Base-by-base conservation (phyloP, 805 yeast genomes). In the Pichia membranifaciens region DNA sequence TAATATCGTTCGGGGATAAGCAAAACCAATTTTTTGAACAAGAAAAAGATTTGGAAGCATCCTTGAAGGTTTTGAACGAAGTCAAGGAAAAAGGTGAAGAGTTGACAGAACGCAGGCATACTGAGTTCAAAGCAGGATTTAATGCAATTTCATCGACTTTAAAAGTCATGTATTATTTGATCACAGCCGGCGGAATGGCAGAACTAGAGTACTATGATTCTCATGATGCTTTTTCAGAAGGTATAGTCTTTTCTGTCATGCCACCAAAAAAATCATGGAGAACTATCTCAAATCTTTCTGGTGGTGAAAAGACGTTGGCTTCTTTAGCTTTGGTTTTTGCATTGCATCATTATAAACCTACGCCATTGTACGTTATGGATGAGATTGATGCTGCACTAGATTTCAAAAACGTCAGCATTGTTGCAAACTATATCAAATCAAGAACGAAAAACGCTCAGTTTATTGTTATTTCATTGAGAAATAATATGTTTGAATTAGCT, bases 181-280 rank as follows among this genome's bases (percentile, higher is more conserved):
- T 93, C 51, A 93, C 99, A 1, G 89, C 91, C 95, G 99, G 99
- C 23, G 99, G 99, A 31, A 93, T 91, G 69, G 99, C 99, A 0
- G 99, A 93, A 64, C 73, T 93, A 32, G 99, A 93, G 64, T 74
- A 91, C 39, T 97, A 89, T 17, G 99, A 93, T 61, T 84, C 95
- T 51, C 75, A 91, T 61, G 98, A 93, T 66, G 99, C 99, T n/a
- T 93, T 93, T 59, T 81, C 96, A 1, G 99, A 93, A 67, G 99
- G 99, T 29, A 90, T 93, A 34, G 70, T 90, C 37, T 93, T 93
- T 65, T 86, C 96, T 65, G 99, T 93, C 5, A 93, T 93, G 99
- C 99, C 99, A 2, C 99, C 99, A 0, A 91, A 89, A 69, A 93
- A 93, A 65, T 83, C 95, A 34, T 93, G 99, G 99, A 85, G 86